Evolutionary conservation across 148 eudicot species (phyloP), one percentile per base, ranked within the genome.

Genomic region (Rhododendron kiyosumense): DNA sequence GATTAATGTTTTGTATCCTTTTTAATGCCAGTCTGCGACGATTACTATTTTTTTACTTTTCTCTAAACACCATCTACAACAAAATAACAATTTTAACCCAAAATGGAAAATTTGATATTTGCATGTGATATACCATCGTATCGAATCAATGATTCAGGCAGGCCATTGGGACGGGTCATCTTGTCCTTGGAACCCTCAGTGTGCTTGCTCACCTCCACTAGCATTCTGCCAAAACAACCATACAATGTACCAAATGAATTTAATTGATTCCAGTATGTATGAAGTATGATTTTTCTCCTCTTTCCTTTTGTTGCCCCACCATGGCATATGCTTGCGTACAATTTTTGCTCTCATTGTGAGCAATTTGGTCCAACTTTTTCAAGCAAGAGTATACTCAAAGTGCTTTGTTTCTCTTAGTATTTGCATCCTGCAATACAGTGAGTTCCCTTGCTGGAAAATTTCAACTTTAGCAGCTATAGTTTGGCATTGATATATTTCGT

Each of bases 151-250:
- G 98, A 95, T 85, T 94, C 99, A 9, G 99, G 98, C 15, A 97
- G 89, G 30, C 99, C 99, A 81, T 97, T 97, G 61, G 99, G 98
- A 41, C 99, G 96, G 86, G 92, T 88, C 89, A 75, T 86, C 88
- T 95, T 95, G 57, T 94, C 99, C 89, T 94, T 97, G 80, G 79
- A 81, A 30, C 99, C 99, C 84, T 97, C 99, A 7, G 99, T 97
- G 88, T 97, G 99, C 90, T 94, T 97, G 94, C 98, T 95, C 83
- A 97, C 99, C 89, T 97, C 99, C 88, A 97, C 98, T 91, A 89
- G 98, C 99, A 97, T 97, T 87, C 99, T 97, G 93, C 86, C 86
- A 92, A 59, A 30, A 79, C 48, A 51, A 78, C 48, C 83, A 32
- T 2, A 28, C n/a, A 43, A 45, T 13, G 18, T n/a, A 41, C 11